Evolutionary conservation across 2,329 filamentous ascomycete genomes (phyloP).

Genomic region (Tolypocladium tropicale): DNA sequence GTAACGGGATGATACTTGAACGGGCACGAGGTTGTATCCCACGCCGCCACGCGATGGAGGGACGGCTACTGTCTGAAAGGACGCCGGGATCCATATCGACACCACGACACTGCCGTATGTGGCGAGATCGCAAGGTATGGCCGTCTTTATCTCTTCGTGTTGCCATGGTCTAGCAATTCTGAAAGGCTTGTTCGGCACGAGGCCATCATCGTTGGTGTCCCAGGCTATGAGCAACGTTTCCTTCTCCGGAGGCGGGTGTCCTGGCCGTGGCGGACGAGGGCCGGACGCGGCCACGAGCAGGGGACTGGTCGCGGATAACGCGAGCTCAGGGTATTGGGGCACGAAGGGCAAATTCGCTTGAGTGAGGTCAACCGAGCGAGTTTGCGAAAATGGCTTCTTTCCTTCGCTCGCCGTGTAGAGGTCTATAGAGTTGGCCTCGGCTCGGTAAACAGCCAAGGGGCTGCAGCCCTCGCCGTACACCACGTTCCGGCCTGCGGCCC

Average conservation of each 20-base stretch:
- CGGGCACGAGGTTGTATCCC: slow-evolving; percentile 23
- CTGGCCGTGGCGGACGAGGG: slow-evolving; percentile 25
- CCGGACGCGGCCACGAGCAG: slow-evolving; percentile 27
- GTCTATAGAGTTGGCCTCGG: slow-evolving; percentile 19
- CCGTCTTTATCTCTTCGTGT: slow-evolving; percentile 27
- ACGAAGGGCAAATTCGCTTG: slow-evolving; percentile 24
- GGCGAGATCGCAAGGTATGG: slow-evolving; percentile 23
- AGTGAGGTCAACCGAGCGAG: slow-evolving; percentile 22
- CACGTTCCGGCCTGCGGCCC: slow-evolving; percentile 25
- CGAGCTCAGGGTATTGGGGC: slow-evolving; percentile 28
- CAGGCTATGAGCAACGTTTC: slow-evolving; percentile 28
- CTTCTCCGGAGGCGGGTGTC: slow-evolving; percentile 24
- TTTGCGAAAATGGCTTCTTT: slow-evolving; percentile 27
- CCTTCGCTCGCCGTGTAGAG: slow-evolving; percentile 19
- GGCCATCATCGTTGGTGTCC: slow-evolving; percentile 20
- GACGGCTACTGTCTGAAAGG: slow-evolving; percentile 21
- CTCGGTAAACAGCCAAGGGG: slow-evolving; percentile 24
- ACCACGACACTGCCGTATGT: slow-evolving; percentile 27
- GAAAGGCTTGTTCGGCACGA: slow-evolving; percentile 20
- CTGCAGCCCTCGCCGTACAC: slow-evolving; percentile 21
- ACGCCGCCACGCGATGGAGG: slow-evolving; percentile 11
- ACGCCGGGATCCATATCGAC: slow-evolving; percentile 30
- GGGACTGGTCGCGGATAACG: slow-evolving; percentile 27
- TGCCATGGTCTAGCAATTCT: slow-evolving; percentile 25
- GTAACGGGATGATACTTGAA: slow-evolving; percentile 19